phyloP scores from a whole-genome alignment of 768 basidiomycete genomes.

The Boletus pseudopeckii region DNA sequence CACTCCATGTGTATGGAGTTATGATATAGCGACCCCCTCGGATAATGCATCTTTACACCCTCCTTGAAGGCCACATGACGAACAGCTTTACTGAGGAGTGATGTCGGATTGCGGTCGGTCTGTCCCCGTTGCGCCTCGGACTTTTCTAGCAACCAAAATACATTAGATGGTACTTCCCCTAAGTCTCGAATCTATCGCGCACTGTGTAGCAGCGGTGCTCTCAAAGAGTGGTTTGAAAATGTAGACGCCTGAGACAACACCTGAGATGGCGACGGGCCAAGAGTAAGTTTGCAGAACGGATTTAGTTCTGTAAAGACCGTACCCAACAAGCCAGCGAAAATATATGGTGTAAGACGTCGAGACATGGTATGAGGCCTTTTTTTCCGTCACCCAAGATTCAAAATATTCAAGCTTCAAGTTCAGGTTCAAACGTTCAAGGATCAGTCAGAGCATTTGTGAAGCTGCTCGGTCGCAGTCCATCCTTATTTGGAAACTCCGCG shows the following conservation, averaged over 20 bases:
- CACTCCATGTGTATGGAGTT: conserved; percentile 2
- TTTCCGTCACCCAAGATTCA: background rate
- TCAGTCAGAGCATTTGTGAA: background rate
- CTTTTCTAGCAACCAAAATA: conserved; percentile 12
- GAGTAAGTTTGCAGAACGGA: background rate
- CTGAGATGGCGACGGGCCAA: conserved; percentile 30
- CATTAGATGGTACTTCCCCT: background rate
- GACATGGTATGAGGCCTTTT: conserved; percentile 15
- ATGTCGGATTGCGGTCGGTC: conserved; percentile 1
- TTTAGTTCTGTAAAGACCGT: conserved; percentile 1
- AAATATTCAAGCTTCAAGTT: too few species aligned
- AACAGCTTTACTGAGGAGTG: conserved; percentile 2
- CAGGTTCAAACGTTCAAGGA: background rate
- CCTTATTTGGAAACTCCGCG: conserved; percentile 30
- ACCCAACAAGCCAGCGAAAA: conserved; percentile 61
- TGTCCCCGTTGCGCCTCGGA: background rate
- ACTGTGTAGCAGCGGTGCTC: conserved; percentile 12
- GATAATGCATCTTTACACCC: conserved; percentile 16
- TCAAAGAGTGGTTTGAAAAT: conserved; percentile 55
- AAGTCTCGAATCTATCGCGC: background rate
- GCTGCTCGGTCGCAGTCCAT: background rate
- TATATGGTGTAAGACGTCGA: conserved; percentile 46
- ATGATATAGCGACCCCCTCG: conserved; percentile 6
- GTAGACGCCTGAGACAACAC: conserved; percentile 60
- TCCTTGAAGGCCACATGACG: conserved; percentile 9